These are phyloP conservation scores for Neurospora sp. DNA, from an alignment of 2,329 filamentous ascomycete genomes.

Conservation along the genomic window DNA sequence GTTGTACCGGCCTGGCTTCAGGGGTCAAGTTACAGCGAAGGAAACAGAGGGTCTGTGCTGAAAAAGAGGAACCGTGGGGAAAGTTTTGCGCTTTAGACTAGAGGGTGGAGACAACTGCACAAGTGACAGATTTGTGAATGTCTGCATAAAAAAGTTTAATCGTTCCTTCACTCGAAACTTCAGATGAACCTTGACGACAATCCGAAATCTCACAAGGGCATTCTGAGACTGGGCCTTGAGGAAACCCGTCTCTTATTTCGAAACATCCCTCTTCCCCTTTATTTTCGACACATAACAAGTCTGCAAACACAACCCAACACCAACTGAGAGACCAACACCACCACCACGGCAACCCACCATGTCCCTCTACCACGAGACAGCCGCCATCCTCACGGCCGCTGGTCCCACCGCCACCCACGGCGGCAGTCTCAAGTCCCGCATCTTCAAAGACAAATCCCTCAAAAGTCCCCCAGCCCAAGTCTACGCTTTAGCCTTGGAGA, in stretches of 20 bases:
- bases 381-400: conserved; percentile 57
- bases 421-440: conserved; percentile 79
- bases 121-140: background rate
- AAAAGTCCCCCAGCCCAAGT: conserved; percentile 83
- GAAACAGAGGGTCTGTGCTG: background rate
- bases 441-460: conserved; percentile 64
- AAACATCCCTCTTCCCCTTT: background rate
- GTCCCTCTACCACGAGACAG: conserved; percentile 94
- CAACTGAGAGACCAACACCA: background rate
- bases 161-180: background rate
- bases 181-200: background rate
- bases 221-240: background rate
- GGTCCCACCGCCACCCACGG: conserved; percentile 39
- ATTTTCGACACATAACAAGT: background rate
- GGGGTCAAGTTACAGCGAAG: background rate
- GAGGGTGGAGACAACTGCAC: background rate
- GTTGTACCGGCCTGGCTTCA: background rate
- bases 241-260: background rate
- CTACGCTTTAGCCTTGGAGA: conserved; percentile 79
- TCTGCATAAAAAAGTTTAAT: background rate
- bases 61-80: background rate
- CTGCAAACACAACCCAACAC: background rate
- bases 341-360: conserved; percentile 36
- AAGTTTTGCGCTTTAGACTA: background rate
- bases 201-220: background rate